phyloP scores from a whole-genome alignment of 2,329 filamentous ascomycete species.

The Beauveria brongniartii region DNA sequence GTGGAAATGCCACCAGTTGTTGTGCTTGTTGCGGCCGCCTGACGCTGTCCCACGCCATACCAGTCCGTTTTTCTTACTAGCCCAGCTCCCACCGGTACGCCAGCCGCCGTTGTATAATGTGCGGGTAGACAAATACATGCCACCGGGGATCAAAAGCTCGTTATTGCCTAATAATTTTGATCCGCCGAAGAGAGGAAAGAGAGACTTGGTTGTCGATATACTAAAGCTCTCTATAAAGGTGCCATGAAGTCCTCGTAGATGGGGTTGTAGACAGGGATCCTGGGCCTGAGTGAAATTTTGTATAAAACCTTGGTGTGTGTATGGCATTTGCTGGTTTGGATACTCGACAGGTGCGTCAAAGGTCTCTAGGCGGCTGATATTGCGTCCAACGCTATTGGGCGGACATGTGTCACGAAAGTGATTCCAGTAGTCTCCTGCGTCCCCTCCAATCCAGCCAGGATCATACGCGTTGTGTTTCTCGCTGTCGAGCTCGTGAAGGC shows the following conservation, averaged over 20 bases:
- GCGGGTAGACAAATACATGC: slow-evolving; percentile 48
- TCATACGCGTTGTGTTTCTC: slow-evolving; percentile 19
- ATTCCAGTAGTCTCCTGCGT: slow-evolving; percentile 39
- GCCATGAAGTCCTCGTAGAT: slow-evolving; percentile 38
- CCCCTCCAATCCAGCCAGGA: slow-evolving; percentile 31
- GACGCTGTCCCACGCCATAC: slow-evolving; percentile 53
- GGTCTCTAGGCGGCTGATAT: slow-evolving; percentile 19
- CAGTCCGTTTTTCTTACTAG: slow-evolving; percentile 38
- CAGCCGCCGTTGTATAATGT: slow-evolving; percentile 42
- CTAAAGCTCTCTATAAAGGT: slow-evolving; percentile 44
- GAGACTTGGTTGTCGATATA: slow-evolving; percentile 39
- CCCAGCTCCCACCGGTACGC: slow-evolving; percentile 42
- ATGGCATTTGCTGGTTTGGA: slow-evolving; percentile 17
- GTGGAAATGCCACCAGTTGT: slow-evolving; percentile 54
- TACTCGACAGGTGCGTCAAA: slow-evolving; percentile 23
- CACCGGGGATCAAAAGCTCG: slow-evolving; percentile 53
- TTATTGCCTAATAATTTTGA: slow-evolving; percentile 53
- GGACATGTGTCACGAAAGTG: slow-evolving; percentile 40
- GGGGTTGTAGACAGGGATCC: slow-evolving; percentile 48
- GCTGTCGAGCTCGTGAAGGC: slow-evolving; percentile 20
- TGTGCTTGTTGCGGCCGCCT: slow-evolving; percentile 35
- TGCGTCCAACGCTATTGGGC: slow-evolving; percentile 37
- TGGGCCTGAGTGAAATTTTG: slow-evolving; percentile 46
- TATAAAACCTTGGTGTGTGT: slow-evolving; percentile 36
- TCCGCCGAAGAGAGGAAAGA: slow-evolving; percentile 51